Percentiles rank a stretch among this genome's conserved stretches.
Conservation (phyloP, 306 rosid species). For the Trichosanthes truncata region DNA sequence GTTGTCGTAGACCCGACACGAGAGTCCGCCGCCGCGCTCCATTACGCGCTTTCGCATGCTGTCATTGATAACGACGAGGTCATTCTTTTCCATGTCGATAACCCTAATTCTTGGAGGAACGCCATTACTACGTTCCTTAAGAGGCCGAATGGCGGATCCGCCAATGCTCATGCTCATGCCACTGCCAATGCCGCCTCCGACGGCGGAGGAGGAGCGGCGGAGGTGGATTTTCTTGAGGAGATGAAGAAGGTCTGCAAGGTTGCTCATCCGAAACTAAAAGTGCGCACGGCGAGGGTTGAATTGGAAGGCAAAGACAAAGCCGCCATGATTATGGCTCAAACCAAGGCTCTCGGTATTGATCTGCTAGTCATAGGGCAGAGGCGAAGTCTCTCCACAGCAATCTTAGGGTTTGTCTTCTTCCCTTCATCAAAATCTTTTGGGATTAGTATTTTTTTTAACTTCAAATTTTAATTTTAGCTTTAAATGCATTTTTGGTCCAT, state of each 20-base stretch:
- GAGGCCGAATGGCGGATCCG: slow-evolving; percentile 33
- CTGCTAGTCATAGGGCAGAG: slow-evolving; percentile 57
- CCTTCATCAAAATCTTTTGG: neutral
- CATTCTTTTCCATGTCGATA: slow-evolving; percentile 54
- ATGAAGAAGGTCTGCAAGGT: slow-evolving; percentile 45
- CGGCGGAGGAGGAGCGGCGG: slow-evolving; percentile 16
- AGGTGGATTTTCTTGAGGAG: slow-evolving; percentile 49
- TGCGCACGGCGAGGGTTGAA: slow-evolving; percentile 27
- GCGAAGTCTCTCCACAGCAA: slow-evolving; percentile 44
- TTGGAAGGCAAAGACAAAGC: slow-evolving; percentile 50
- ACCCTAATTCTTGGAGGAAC: slow-evolving; percentile 36
- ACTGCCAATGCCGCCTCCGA: slow-evolving; percentile 1
- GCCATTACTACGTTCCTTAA: slow-evolving; percentile 39
- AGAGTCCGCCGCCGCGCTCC: slow-evolving; percentile 62
- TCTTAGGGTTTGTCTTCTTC: slow-evolving; percentile 46
- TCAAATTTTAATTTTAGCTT: neutral
- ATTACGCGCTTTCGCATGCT: slow-evolving; percentile 55
- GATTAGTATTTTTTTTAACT: too few relatives aligned
- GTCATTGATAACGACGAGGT: slow-evolving; percentile 55
- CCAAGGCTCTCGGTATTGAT: slow-evolving; percentile 32
- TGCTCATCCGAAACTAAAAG: slow-evolving; percentile 34
- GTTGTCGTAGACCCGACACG: slow-evolving; percentile 65
- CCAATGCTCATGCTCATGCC: neutral
- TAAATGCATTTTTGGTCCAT: neutral
- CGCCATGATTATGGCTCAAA: slow-evolving; percentile 29